Conservation (phyloP, 2,329 filamentous ascomycete genomes). For the Thermoascus crustaceus region DNA sequence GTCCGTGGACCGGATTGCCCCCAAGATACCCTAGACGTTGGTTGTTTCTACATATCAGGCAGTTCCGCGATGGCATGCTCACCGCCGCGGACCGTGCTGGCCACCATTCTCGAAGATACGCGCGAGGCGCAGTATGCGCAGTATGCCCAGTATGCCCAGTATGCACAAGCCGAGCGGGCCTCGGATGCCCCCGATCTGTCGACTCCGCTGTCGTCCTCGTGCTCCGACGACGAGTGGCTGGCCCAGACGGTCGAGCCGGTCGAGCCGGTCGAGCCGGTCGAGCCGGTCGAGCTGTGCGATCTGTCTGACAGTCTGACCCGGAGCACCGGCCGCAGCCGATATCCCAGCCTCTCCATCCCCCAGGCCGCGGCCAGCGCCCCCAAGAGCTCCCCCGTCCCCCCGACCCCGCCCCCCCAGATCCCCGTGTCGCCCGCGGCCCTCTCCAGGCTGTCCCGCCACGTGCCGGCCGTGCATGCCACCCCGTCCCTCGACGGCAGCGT, state of each 20-base stretch:
- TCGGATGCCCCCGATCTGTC: conserved; percentile 16
- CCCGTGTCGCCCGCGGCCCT: conserved; percentile 69
- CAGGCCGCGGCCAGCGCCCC: conserved; percentile 47
- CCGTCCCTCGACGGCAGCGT: conserved; percentile 86
- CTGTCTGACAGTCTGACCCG: too few relatives aligned
- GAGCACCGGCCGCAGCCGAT: too few relatives aligned
- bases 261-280: too few relatives aligned
- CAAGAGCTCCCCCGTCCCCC: conserved; percentile 39
- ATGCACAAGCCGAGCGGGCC: conserved; percentile 28
- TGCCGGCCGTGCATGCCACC: conserved; percentile 69
- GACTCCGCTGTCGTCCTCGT: conserved; percentile 27
- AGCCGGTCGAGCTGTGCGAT: too few relatives aligned
- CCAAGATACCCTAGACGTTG: conserved; percentile 7
- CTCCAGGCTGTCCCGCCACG: conserved; percentile 60
- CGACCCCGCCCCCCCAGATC: conserved; percentile 48
- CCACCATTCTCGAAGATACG: conserved; percentile 56
- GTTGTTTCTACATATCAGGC: too few relatives aligned
- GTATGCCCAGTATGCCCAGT: conserved; percentile 16
- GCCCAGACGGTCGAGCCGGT: too few relatives aligned
- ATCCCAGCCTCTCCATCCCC: conserved; percentile 53
- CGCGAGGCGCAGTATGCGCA: conserved; percentile 22
- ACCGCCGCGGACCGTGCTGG: conserved; percentile 51
- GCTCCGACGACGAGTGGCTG: conserved; percentile 53
- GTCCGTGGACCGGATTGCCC: conserved; percentile 38
- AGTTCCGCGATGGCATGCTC: conserved; percentile 44